Conservation (phyloP, 176 grass and related monocot genomes). For the Musa acuminata region DNA sequence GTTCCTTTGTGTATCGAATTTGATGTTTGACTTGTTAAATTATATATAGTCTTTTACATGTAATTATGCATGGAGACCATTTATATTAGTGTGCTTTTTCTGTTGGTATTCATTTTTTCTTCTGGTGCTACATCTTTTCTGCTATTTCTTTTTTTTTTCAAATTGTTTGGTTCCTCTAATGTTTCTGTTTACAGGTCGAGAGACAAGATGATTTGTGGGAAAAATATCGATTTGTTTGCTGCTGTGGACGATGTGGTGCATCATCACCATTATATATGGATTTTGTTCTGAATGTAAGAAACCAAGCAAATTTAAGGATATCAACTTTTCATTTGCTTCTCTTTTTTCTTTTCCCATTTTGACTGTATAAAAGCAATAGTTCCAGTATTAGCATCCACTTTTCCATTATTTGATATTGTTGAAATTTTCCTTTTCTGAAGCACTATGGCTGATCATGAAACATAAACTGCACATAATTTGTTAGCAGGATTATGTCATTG, state of each 20-base stretch:
- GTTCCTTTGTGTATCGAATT: no score
- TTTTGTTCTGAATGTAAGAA: constrained; percentile 77
- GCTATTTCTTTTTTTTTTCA: neutral
- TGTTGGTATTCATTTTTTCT: neutral
- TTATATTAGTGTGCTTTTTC: neutral
- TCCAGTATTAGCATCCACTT: no score
- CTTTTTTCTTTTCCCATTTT: neutral
- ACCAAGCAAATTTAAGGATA: constrained; percentile 4
- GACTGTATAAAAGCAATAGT: no score
- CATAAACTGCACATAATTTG: no score
- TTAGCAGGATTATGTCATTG: no score
- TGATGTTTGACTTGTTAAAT: neutral
- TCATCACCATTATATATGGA: constrained; percentile 47
- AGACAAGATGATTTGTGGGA: constrained; percentile 59
- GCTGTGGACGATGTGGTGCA: constrained; percentile 54
- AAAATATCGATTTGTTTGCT: constrained; percentile 80
- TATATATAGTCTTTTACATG: neutral
- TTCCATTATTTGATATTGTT: no score
- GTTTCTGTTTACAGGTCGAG: constrained; percentile 28
- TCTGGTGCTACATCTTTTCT: neutral
- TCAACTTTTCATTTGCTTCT: constrained; percentile 4
- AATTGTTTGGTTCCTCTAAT: neutral
- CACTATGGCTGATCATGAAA: no score
- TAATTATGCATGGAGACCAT: no score
- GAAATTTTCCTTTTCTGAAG: no score